Evolutionary conservation across 2,329 filamentous ascomycete species (phyloP).

Genomic region (Blumeria hordei): DNA sequence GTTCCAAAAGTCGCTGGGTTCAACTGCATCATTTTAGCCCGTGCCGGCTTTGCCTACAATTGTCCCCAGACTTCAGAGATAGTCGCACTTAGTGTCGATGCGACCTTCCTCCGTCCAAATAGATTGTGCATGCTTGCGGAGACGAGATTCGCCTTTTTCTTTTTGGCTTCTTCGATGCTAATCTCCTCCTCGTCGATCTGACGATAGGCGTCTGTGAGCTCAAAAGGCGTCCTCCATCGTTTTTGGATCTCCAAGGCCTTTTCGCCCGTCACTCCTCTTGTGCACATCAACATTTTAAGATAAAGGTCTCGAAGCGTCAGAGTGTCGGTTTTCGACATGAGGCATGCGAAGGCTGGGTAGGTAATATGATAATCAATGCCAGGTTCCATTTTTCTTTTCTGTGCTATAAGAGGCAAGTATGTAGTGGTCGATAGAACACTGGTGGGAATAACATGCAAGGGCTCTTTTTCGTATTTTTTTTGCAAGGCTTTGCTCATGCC

Average conservation of each 20-base stretch:
- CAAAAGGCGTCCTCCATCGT: slow-evolving; percentile 49
- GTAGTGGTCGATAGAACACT: slow-evolving; percentile 35
- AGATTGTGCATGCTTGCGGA: slow-evolving; percentile 29
- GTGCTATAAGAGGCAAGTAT: slow-evolving; percentile 37
- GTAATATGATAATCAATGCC: slow-evolving; percentile 33
- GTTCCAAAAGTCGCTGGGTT: too few relatives aligned
- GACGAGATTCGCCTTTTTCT: slow-evolving; percentile 35
- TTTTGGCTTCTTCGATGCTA: slow-evolving; percentile 18
- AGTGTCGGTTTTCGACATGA: slow-evolving; percentile 52
- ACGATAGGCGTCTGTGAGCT: slow-evolving; percentile 46
- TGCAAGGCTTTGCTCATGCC: slow-evolving; percentile 47
- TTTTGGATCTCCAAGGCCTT: slow-evolving; percentile 61
- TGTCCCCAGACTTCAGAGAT: slow-evolving; percentile 51
- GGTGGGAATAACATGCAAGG: slow-evolving; percentile 41
- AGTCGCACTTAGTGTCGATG: slow-evolving; percentile 38
- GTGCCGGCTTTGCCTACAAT: slow-evolving; percentile 2
- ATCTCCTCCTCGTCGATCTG: slow-evolving; percentile 21
- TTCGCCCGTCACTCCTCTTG: slow-evolving; percentile 47
- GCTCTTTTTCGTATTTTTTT: slow-evolving; percentile 32
- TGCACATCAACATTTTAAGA: slow-evolving; percentile 73
- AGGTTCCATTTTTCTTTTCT: slow-evolving; percentile 29
- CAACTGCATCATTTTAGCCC: too few relatives aligned
- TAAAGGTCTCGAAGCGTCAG: slow-evolving; percentile 53
- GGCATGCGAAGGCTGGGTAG: slow-evolving; percentile 44
- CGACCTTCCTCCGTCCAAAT: slow-evolving; percentile 44